Evolutionary conservation across 2,329 filamentous ascomycete genomes (phyloP).

Genomic region (Alternaria panax): DNA sequence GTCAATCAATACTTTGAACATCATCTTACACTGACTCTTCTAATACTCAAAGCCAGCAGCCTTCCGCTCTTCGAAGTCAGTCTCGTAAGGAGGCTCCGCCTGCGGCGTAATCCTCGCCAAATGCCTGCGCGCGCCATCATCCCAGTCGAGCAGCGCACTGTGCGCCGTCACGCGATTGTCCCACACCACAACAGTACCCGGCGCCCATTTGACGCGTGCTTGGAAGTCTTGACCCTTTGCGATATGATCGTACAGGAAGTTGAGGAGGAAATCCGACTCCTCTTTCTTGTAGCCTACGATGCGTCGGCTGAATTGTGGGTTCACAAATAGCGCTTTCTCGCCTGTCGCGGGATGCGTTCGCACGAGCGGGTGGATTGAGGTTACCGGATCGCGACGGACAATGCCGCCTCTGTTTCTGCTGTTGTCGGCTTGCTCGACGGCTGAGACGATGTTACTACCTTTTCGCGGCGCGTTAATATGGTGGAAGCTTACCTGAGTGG

Average conservation of each 20-base stretch:
- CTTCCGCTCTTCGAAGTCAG: slow-evolving; percentile 49
- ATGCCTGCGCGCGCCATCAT: slow-evolving; percentile 78
- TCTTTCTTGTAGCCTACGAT: slow-evolving; percentile 88
- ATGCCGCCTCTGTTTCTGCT: slow-evolving; percentile 72
- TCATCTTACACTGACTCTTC: background rate
- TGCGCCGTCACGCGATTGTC: slow-evolving; percentile 84
- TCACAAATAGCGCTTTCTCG: slow-evolving; percentile 84
- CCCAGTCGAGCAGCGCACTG: slow-evolving; percentile 82
- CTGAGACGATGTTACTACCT: slow-evolving; percentile 40
- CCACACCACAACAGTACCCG: slow-evolving; percentile 84
- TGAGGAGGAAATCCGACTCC: slow-evolving; percentile 78
- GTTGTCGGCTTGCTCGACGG: slow-evolving; percentile 75
- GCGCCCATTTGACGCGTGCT: slow-evolving; percentile 76
- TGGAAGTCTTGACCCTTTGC: slow-evolving; percentile 77
- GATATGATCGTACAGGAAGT: slow-evolving; percentile 80
- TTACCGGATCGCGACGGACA: slow-evolving; percentile 77
- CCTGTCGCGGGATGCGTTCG: slow-evolving; percentile 81
- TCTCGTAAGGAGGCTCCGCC: slow-evolving; percentile 80
- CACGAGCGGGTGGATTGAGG: slow-evolving; percentile 77
- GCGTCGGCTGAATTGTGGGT: slow-evolving; percentile 82
- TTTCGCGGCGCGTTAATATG: background rate
- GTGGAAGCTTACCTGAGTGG: slow-evolving; percentile 69
- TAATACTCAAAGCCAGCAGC: slow-evolving; percentile 32
- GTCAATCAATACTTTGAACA: background rate
- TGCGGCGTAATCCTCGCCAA: slow-evolving; percentile 83